Evolutionary conservation across 441 rosid genomes (phyloP).

Genomic region (Gossypium gossypioides): DNA sequence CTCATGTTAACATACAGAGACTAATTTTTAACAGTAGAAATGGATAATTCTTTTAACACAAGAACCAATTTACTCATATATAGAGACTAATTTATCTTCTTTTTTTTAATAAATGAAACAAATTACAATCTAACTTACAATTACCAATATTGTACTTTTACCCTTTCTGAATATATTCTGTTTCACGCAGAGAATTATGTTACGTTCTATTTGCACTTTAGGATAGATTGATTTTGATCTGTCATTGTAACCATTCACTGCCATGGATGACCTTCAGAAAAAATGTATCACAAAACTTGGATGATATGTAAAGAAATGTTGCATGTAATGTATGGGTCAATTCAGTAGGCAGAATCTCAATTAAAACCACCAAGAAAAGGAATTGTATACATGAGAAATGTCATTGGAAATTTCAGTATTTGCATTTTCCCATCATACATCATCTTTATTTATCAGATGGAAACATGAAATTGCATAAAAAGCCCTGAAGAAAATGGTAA

Average conservation of each 20-base stretch:
- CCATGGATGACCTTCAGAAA: neutral
- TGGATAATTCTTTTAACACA: no score
- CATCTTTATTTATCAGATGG: conserved; percentile 13
- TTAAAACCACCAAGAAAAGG: neutral
- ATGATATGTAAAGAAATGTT: neutral
- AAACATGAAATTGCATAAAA: neutral
- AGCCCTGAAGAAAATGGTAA: neutral
- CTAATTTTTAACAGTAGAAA: no score
- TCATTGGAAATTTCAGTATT: neutral
- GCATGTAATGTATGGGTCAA: neutral
- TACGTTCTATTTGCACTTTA: neutral
- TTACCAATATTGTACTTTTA: neutral
- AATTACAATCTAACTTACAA: neutral
- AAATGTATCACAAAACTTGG: neutral
- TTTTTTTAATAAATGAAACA: neutral
- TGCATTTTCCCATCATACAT: neutral
- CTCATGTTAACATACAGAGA: no score
- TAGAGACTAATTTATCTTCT: no score
- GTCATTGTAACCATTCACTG: neutral
- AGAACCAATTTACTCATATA: no score
- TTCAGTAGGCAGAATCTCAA: neutral
- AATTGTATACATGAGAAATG: neutral
- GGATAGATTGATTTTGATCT: neutral
- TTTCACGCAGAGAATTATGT: neutral
- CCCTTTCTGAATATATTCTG: neutral